A percentile compares a stretch with the other conserved stretches of the same genome.
Evolutionary conservation across 2,329 filamentous ascomycete genomes (phyloP).

Genomic region (Talaromyces verruculosus): DNA sequence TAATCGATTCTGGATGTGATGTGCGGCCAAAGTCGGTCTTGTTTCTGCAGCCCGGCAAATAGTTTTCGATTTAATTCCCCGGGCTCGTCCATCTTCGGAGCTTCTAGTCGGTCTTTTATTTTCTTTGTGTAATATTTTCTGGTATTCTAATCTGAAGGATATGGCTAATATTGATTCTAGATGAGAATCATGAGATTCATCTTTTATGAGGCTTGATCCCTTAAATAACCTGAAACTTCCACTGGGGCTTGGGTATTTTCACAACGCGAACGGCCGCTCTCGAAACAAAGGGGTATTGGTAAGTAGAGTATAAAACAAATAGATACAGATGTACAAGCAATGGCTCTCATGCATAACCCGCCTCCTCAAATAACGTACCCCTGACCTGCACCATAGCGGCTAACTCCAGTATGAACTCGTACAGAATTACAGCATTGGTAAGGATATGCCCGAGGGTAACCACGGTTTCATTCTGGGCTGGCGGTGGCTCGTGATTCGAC

Average conservation of each 20-base stretch:
- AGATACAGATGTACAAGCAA: neutral
- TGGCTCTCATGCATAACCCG: constrained; percentile 55
- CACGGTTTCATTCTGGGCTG: constrained; percentile 24
- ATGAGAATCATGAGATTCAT: neutral
- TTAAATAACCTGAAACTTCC: neutral
- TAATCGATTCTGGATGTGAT: neutral
- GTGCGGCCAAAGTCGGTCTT: neutral
- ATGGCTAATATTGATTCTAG: neutral
- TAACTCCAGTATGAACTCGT: constrained; percentile 76
- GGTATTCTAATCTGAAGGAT: neutral
- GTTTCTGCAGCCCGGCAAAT: constrained; percentile 13
- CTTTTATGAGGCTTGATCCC: neutral
- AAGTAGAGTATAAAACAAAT: neutral
- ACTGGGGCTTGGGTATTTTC: neutral
- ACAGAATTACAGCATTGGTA: constrained; percentile 75
- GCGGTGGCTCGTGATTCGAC: constrained; percentile 32
- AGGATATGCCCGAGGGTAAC: constrained; percentile 75
- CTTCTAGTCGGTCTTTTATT: constrained; percentile 14
- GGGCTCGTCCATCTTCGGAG: constrained; percentile 3
- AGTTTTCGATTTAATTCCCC: constrained; percentile 10
- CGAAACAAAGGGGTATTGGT: constrained; percentile 5
- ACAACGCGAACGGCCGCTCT: neutral
- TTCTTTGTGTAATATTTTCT: neutral
- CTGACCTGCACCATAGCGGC: constrained; percentile 73
- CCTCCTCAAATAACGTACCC: constrained; percentile 73